Evolutionary conservation across 2,329 filamentous ascomycete genomes (phyloP).

Genomic region (Colletotrichum sp.): DNA sequence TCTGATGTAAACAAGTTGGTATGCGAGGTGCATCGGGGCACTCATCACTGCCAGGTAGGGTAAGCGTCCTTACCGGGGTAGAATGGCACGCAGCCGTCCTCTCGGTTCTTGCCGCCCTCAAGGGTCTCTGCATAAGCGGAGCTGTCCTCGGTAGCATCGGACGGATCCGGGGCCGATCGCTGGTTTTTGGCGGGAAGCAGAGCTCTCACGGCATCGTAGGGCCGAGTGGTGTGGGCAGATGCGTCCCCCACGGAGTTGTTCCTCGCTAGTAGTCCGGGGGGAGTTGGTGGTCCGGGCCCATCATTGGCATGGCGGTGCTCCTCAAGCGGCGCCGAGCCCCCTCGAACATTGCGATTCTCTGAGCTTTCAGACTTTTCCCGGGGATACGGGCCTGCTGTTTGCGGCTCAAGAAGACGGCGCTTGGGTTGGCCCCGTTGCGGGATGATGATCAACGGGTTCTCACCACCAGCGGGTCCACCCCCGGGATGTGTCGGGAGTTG

Average conservation of each 20-base stretch:
- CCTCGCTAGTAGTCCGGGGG: not conserved
- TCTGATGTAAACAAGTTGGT: not conserved
- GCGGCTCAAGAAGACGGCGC: not conserved
- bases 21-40: not conserved
- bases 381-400: not conserved
- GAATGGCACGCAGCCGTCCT: constrained; percentile 3
- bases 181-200: not conserved
- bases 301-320: not conserved
- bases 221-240: not conserved
- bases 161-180: not conserved
- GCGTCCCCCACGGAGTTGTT: not conserved
- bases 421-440: not conserved
- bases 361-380: not conserved
- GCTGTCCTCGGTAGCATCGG: constrained; percentile 11
- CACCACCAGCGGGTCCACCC: not conserved
- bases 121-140: constrained; percentile 12
- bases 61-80: not conserved
- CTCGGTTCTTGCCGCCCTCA: not conserved
- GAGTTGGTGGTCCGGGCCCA: not conserved
- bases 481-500: not conserved
- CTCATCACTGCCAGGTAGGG: not conserved
- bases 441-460: not conserved
- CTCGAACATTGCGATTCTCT: not conserved
- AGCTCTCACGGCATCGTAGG: constrained; percentile 8
- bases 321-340: not conserved